Conservation (phyloP, 1,284 basidiomycete genomes). For the Naganishia liquefaciens region DNA sequence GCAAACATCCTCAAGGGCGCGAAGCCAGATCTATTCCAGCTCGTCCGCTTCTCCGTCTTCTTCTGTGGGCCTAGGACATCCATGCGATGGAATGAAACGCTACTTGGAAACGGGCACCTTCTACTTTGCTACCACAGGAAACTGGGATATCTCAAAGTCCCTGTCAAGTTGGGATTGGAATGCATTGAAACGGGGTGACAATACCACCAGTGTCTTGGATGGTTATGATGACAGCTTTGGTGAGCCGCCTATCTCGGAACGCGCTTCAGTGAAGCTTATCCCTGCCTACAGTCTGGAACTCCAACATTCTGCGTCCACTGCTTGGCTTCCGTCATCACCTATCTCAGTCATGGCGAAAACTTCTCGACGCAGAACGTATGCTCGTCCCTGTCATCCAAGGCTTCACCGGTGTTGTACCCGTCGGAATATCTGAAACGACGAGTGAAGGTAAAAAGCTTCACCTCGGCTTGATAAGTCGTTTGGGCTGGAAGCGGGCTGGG, state of each 20-base stretch:
- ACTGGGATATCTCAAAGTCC: constrained; percentile 86
- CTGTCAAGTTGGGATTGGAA: constrained; percentile 65
- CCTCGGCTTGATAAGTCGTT: constrained; percentile 76
- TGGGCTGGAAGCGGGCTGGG: constrained; percentile 93
- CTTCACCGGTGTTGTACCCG: constrained; percentile 23
- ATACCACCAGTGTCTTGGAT: constrained; percentile 49
- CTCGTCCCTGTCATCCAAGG: constrained; percentile 77
- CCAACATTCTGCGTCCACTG: constrained; percentile 47
- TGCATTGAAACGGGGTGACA: constrained; percentile 53
- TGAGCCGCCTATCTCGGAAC: constrained; percentile 57
- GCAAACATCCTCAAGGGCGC: constrained; percentile 50
- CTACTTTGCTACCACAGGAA: constrained; percentile 79
- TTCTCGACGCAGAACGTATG: constrained; percentile 51
- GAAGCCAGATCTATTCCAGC: constrained; percentile 1
- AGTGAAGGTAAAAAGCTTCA: constrained; percentile 68
- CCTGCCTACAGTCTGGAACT: constrained; percentile 45
- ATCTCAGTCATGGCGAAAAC: constrained; percentile 53
- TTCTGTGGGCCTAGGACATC: constrained; percentile 62
- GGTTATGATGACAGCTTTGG: constrained; percentile 74
- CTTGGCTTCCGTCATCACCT: constrained; percentile 46
- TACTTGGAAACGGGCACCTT: constrained; percentile 90
- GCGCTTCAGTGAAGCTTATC: not conserved
- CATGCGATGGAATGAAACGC: constrained; percentile 84
- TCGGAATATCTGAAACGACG: constrained; percentile 34
- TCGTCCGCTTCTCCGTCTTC: constrained; percentile 50